phyloP scores from a whole-genome alignment of 106 monocot species.

The Dioscorea alata region DNA sequence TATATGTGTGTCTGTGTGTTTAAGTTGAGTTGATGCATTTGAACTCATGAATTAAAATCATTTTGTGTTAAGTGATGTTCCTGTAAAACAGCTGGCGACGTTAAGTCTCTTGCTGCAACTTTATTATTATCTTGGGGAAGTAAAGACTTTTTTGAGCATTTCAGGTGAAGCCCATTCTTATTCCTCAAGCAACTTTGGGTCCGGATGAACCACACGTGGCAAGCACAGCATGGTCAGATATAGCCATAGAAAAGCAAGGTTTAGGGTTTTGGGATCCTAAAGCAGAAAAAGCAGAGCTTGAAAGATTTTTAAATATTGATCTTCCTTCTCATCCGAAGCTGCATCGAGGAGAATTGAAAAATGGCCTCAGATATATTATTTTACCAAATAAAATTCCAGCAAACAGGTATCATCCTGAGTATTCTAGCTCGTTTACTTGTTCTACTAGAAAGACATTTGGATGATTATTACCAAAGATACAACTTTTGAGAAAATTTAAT shows the following conservation, averaged over 20 bases:
- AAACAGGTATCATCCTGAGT: slow-evolving; percentile 52
- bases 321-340: slow-evolving; percentile 91
- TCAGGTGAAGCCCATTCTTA: slow-evolving; percentile 37
- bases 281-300: slow-evolving; percentile 30
- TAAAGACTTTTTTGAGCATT: slow-evolving; percentile 2
- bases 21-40: no score
- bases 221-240: slow-evolving; percentile 65
- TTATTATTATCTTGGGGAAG: neutral
- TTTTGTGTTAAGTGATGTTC: no score
- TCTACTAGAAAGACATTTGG: neutral
- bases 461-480: neutral
- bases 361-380: slow-evolving; percentile 92
- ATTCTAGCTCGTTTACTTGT: neutral
- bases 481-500: neutral
- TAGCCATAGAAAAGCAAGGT: slow-evolving; percentile 47
- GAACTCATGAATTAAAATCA: no score
- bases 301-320: slow-evolving; percentile 42
- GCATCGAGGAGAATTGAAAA: slow-evolving; percentile 74
- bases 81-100: no score
- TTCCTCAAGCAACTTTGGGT: slow-evolving; percentile 57
- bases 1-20: no score
- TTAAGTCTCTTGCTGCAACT: no score
- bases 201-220: slow-evolving; percentile 98
- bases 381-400: slow-evolving; percentile 91
- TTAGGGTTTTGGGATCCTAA: slow-evolving; percentile 41